Evolutionary conservation across 495 filamentous ascomycete species (phyloP).

Genomic region (Copromyces sp.): DNA sequence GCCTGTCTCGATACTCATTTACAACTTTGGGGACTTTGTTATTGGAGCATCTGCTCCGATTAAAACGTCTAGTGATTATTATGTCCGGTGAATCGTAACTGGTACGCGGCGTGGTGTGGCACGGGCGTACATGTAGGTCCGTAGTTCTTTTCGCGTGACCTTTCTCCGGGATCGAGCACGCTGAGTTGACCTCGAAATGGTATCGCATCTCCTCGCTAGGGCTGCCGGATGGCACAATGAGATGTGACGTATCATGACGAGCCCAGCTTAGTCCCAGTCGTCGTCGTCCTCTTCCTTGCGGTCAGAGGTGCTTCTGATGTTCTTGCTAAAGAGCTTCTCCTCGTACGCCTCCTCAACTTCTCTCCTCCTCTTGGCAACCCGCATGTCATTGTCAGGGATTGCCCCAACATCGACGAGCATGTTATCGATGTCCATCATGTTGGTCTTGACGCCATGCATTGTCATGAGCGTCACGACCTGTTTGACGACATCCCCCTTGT

Average conservation of each 20-base stretch:
- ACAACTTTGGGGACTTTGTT: not conserved
- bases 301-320: slow-evolving; percentile 34
- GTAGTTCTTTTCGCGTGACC: not conserved
- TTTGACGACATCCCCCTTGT: slow-evolving; percentile 79
- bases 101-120: not conserved
- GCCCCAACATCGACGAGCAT: slow-evolving; percentile 76
- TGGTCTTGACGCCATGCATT: slow-evolving; percentile 59
- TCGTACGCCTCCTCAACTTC: slow-evolving; percentile 51
- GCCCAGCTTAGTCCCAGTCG: slow-evolving; percentile 59
- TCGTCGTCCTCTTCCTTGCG: slow-evolving; percentile 55
- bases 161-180: not conserved
- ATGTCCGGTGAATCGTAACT: not conserved
- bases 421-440: slow-evolving; percentile 53
- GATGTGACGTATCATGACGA: not conserved
- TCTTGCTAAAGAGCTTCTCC: slow-evolving; percentile 32
- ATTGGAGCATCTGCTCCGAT: not conserved
- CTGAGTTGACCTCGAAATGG: not conserved
- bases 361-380: slow-evolving; percentile 54
- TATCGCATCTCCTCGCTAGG: not conserved
- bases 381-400: slow-evolving; percentile 62
- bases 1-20: not conserved
- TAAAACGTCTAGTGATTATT: not conserved
- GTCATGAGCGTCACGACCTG: slow-evolving; percentile 81
- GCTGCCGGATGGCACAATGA: not conserved
- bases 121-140: not conserved